Evolutionary conservation across 306 rosid genomes (phyloP).

Genomic region (Cucurbita ficifolia): DNA sequence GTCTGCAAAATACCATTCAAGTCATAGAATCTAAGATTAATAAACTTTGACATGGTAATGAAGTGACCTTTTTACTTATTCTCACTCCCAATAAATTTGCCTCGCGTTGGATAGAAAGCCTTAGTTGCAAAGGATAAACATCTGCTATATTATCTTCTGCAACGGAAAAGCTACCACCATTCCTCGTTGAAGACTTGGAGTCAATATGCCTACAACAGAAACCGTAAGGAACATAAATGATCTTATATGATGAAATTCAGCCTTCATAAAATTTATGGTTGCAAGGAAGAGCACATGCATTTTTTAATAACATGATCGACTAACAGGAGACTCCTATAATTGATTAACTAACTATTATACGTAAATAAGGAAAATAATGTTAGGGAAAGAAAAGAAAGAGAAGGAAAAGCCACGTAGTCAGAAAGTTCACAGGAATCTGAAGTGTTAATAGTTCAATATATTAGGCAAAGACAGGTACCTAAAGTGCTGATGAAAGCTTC

Average conservation of each 20-base stretch:
- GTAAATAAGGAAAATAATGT: neutral
- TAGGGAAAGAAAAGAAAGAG: neutral
- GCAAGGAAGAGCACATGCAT: neutral
- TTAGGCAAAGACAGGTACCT: neutral
- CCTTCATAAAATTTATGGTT: neutral
- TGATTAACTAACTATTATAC: neutral
- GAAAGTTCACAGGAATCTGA: neutral
- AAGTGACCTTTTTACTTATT: constrained; percentile 79
- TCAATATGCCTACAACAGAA: constrained; percentile 58
- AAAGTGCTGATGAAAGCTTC: neutral
- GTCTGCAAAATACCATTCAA: neutral
- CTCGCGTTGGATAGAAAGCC: constrained; percentile 66
- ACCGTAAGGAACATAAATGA: neutral
- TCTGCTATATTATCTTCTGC: constrained; percentile 64
- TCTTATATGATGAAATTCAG: neutral
- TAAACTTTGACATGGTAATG: neutral
- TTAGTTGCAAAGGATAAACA: constrained; percentile 87
- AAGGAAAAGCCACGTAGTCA: neutral
- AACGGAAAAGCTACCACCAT: constrained; percentile 56
- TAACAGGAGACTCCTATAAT: neutral
- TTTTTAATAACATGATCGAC: neutral
- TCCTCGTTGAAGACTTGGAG: constrained; percentile 45
- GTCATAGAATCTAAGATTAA: constrained; percentile 1
- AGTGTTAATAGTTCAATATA: neutral
- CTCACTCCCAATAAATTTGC: constrained; percentile 63